Conservation (phyloP, 2,329 filamentous ascomycete species). For the Xylariaceae sp. region DNA sequence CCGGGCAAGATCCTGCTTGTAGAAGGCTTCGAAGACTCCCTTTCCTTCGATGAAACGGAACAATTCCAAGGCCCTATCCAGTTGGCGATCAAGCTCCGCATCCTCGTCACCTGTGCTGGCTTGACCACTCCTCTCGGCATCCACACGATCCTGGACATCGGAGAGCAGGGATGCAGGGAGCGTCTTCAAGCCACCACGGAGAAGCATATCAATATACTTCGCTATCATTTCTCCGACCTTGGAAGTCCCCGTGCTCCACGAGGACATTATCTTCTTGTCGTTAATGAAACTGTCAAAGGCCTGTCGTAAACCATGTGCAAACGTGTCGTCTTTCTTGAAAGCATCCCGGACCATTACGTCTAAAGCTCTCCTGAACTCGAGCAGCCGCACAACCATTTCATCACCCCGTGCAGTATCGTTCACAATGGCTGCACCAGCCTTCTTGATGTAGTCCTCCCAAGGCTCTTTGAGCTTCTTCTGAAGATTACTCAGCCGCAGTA, state of each 20-base stretch:
- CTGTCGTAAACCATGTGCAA: slow-evolving; percentile 74
- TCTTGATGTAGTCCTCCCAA: slow-evolving; percentile 74
- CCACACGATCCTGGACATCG: slow-evolving; percentile 52
- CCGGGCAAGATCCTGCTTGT: slow-evolving; percentile 93
- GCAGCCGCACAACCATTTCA: slow-evolving; percentile 78
- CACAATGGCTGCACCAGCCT: slow-evolving; percentile 70
- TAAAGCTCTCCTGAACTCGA: slow-evolving; percentile 73
- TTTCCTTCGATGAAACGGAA: slow-evolving; percentile 98
- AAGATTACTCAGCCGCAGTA: slow-evolving; percentile 67
- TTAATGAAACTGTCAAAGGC: slow-evolving; percentile 91
- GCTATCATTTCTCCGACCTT: slow-evolving; percentile 99
- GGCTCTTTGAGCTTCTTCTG: slow-evolving; percentile 64
- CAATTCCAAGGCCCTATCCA: slow-evolving; percentile 87
- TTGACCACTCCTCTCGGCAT: slow-evolving; percentile 57
- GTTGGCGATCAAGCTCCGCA: slow-evolving; percentile 80
- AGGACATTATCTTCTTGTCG: slow-evolving; percentile 66
- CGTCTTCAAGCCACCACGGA: slow-evolving; percentile 81
- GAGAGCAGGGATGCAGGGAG: slow-evolving; percentile 65
- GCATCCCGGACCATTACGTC: slow-evolving; percentile 72
- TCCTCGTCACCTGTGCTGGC: slow-evolving; percentile 78
- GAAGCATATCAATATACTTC: slow-evolving; percentile 86
- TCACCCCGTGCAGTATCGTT: slow-evolving; percentile 72
- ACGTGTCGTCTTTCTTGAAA: slow-evolving; percentile 70
- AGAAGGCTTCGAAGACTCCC: slow-evolving; percentile 96
- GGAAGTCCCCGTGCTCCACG: slow-evolving; percentile 76